Evolutionary conservation across 2,329 filamentous ascomycete species (phyloP).

Genomic region (Fusarium multiceps): DNA sequence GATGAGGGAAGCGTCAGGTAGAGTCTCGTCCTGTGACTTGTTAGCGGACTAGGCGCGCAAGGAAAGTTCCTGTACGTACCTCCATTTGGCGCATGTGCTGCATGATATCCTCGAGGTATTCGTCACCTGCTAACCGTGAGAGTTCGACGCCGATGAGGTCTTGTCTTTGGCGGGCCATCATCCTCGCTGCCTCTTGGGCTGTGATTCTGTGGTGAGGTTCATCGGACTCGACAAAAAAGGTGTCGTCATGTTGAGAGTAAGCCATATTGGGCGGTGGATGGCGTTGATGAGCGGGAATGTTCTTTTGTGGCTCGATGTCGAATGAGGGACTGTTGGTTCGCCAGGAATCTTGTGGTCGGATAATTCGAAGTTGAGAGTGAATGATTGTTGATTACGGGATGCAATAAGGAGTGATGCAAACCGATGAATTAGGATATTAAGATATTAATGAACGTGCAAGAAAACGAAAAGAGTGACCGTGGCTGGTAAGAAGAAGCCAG

Average conservation of each 20-base stretch:
- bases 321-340: slow-evolving; percentile 62
- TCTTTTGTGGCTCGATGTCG: slow-evolving; percentile 47
- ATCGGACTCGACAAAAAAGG: slow-evolving; percentile 68
- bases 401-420: slow-evolving; percentile 51
- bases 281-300: slow-evolving; percentile 33
- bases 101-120: slow-evolving; percentile 95
- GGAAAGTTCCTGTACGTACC: slow-evolving; percentile 56
- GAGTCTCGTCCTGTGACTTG: slow-evolving; percentile 74
- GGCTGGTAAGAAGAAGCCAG: slow-evolving; percentile 59
- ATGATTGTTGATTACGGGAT: slow-evolving; percentile 23
- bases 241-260: slow-evolving; percentile 57
- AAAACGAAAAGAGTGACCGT: slow-evolving; percentile 67
- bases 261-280: slow-evolving; percentile 57
- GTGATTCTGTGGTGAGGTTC: slow-evolving; percentile 69
- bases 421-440: slow-evolving; percentile 63
- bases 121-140: slow-evolving; percentile 83
- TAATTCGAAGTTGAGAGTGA: slow-evolving; percentile 54
- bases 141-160: slow-evolving; percentile 90
- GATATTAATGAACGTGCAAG: slow-evolving; percentile 70
- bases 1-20: slow-evolving; percentile 96
- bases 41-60: slow-evolving; percentile 39
- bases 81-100: slow-evolving; percentile 97
- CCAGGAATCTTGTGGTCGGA: slow-evolving; percentile 63
- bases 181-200: slow-evolving; percentile 79
- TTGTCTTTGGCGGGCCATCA: slow-evolving; percentile 84